Conservation (phyloP, 2,329 filamentous ascomycete species). For the Paraconiothyrium brasiliense region DNA sequence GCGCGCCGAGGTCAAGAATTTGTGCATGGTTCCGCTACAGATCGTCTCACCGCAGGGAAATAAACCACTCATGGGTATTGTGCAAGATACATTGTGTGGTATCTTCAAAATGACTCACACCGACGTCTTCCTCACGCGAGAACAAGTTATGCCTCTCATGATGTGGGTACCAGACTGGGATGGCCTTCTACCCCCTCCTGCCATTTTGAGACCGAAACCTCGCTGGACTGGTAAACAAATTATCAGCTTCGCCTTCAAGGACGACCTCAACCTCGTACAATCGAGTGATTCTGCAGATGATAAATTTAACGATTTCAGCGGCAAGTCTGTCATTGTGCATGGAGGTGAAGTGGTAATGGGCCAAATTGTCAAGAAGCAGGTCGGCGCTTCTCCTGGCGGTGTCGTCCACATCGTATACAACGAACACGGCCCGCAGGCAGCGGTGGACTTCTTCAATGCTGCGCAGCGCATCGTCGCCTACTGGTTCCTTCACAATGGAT, state of each 20-base stretch:
- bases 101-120: conserved; percentile 89
- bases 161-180: conserved; percentile 99
- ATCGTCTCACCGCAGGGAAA: conserved; percentile 98
- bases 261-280: conserved; percentile 75
- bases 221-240: conserved; percentile 99
- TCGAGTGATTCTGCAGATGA: conserved; percentile 69
- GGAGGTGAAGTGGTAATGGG: conserved; percentile 91
- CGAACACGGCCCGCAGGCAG: conserved; percentile 83
- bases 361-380: conserved; percentile 89
- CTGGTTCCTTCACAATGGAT: conserved; percentile 95
- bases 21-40: conserved; percentile 97
- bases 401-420: conserved; percentile 97
- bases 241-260: conserved; percentile 89
- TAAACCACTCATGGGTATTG: conserved; percentile 98
- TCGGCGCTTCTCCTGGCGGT: conserved; percentile 89
- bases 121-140: conserved; percentile 91
- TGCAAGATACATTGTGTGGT: conserved; percentile 96
- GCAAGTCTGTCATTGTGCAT: conserved; percentile 83
- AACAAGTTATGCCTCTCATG: conserved; percentile 95
- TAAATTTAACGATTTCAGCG: conserved; percentile 70
- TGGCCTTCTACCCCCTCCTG: conserved; percentile 88
- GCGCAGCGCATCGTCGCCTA: conserved; percentile 95
- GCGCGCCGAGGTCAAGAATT: conserved; percentile 89
- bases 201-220: conserved; percentile 91
- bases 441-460: conserved; percentile 95